Evolutionary conservation across 106 monocot genomes (phyloP).

Genomic region (Gastrodia elata): DNA sequence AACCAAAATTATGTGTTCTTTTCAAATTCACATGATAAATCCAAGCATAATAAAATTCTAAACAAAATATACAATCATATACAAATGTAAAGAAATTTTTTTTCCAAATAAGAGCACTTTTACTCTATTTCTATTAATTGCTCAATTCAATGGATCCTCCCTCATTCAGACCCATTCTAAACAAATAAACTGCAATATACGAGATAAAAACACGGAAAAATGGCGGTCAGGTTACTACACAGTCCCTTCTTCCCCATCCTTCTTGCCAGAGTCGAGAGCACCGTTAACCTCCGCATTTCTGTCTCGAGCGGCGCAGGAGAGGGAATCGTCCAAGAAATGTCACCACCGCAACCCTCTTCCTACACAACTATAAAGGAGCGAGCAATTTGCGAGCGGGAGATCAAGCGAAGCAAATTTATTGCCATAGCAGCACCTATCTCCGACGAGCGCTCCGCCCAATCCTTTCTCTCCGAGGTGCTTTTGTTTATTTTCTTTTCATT

Average conservation of each 20-base stretch:
- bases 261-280: conserved; percentile 10
- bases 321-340: conserved; percentile 13
- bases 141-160: no score
- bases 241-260: conserved; percentile 10
- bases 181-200: no score
- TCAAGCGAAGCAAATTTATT: conserved; percentile 87
- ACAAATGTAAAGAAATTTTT: no score
- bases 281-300: conserved; percentile 1
- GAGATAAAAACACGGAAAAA: no score
- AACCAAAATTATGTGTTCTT: no score
- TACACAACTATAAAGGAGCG: conserved; percentile 64
- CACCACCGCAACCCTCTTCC: conserved; percentile 19
- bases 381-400: conserved; percentile 54
- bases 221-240: conserved; percentile 35
- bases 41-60: no score
- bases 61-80: no score
- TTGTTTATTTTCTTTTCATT: background rate
- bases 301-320: conserved; percentile 1
- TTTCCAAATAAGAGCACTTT: no score
- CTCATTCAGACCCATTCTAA: no score
- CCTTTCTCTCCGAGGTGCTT: conserved; percentile 69
- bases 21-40: no score
- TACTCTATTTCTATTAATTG: no score
- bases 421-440: conserved; percentile 68
- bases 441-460: conserved; percentile 72